phyloP scores from a whole-genome alignment of 371 early-diverging fungal species.

The Apophysomyces variabilis region DNA sequence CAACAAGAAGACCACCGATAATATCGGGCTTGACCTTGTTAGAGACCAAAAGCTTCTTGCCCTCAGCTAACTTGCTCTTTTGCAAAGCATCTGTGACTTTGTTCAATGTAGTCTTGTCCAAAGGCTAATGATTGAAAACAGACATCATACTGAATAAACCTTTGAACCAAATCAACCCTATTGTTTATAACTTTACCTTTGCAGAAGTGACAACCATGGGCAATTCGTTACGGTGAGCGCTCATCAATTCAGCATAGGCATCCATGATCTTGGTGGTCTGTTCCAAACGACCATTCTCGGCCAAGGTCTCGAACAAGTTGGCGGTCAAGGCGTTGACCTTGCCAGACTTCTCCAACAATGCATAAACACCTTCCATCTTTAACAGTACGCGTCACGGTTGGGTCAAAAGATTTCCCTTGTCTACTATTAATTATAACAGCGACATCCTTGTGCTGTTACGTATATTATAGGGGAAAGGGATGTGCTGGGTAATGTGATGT shows the following conservation, averaged over 20 bases:
- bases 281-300: constrained; percentile 93
- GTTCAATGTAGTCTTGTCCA: constrained; percentile 57
- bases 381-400: constrained; percentile 76
- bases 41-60: constrained; percentile 72
- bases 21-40: constrained; percentile 95
- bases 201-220: constrained; percentile 91
- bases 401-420: constrained; percentile 43
- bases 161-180: not conserved
- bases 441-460: too few species aligned
- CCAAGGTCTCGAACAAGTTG: constrained; percentile 90
- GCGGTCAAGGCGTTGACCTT: constrained; percentile 80
- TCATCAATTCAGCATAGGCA: constrained; percentile 85
- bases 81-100: constrained; percentile 55
- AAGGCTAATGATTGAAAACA: constrained; percentile 33
- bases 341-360: constrained; percentile 62
- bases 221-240: constrained; percentile 92
- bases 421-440: too few species aligned
- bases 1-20: constrained; percentile 95
- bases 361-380: constrained; percentile 79
- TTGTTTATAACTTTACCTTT: constrained; percentile 51
- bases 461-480: too few species aligned
- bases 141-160: not conserved
- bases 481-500: too few species aligned
- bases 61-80: constrained; percentile 57
- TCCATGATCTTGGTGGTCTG: constrained; percentile 83